Base-by-base conservation (phyloP, 108 stramenopile genomes). In the Skeletonema potamos region DNA sequence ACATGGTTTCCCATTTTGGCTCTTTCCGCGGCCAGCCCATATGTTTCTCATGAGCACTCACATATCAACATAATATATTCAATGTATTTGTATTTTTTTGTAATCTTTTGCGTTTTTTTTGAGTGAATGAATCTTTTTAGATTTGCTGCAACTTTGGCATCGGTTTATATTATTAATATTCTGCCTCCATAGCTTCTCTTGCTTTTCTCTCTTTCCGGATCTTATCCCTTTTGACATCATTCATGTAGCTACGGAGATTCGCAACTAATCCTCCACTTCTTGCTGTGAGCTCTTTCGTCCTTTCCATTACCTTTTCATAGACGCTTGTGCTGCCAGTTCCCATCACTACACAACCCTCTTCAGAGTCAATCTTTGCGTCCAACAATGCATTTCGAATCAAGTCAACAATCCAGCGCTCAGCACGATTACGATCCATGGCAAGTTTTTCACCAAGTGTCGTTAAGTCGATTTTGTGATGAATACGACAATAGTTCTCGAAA, bases 401-500 rank as follows among this genome's bases (percentile, higher is more conserved):
- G 82, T 99, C 97, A 27, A 98, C 99, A 73, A 99, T 97, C 98
- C 97, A 99, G 39, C 92, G 91, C 79, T 99, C 99, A 1, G 99
- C 98, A 28, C 91, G 89, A 8, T 88, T 90, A 59, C 86, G 77
- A 66, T 97, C 88, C 95, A 99, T 97, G 76, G 93, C 92, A 59
- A 98, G 87, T 82, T 97, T 96, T 28, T 90, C 89, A 6, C 97
- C 97, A 67, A 99, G 86, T 59, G 92, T 95, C 27, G 68, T 68
- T 68, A 99, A 88, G 74, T 99, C 98, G 75, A 99, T 94, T 86
- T 96, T 97, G 85, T 96, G 89, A 90, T 99, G 98, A 75, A 99
- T 98, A 55, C 97, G 86, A 76, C 99, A 99, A 80, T 97, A 98
- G 62, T 98, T 98, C 84, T 99, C 99, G 86, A 99, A 99, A 54